phyloP scores from a whole-genome alignment of 352 stramenopile species.

The Phytophthora rubi region DNA sequence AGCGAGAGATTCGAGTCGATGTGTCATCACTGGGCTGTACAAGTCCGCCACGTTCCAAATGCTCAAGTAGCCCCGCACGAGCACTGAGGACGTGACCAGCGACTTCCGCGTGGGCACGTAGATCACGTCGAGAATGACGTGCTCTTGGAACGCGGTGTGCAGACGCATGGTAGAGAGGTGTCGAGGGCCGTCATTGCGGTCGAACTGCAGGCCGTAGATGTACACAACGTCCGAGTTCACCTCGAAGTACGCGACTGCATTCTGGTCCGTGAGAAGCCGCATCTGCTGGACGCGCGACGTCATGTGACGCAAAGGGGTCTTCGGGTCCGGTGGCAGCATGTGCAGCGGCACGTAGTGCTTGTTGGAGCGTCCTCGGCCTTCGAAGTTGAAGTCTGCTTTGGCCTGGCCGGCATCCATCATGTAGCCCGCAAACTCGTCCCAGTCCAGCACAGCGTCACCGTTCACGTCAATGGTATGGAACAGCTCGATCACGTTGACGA shows the following conservation, averaged over 20 bases:
- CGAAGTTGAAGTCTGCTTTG: conserved; percentile 59
- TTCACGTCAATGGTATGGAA: conserved; percentile 93
- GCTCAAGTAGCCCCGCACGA: conserved; percentile 57
- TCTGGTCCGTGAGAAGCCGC: conserved; percentile 49
- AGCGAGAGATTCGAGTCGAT: conserved; percentile 60
- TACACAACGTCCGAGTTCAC: conserved; percentile 69
- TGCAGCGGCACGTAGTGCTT: conserved; percentile 51
- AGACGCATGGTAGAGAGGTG: conserved; percentile 71
- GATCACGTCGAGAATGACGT: conserved; percentile 62
- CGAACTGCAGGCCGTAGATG: conserved; percentile 68
- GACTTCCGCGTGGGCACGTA: conserved; percentile 54
- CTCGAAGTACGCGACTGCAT: conserved; percentile 78
- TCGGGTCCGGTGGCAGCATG: conserved; percentile 47
- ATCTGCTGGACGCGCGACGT: conserved; percentile 62
- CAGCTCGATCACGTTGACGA: conserved; percentile 85
- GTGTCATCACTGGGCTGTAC: conserved; percentile 63
- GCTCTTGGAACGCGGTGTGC: conserved; percentile 80
- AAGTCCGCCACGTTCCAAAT: conserved; percentile 63
- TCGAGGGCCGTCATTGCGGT: conserved; percentile 63
- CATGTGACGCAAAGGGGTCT: conserved; percentile 58
- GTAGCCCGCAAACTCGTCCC: conserved; percentile 91
- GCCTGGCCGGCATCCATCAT: conserved; percentile 82
- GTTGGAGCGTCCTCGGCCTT: conserved; percentile 27
- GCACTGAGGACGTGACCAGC: conserved; percentile 67
- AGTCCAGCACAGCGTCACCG: conserved; percentile 85